Evolutionary conservation across 257 asterid genomes (phyloP), one percentile per base, ranked within the genome.

Genomic region (Avicennia marina): DNA sequence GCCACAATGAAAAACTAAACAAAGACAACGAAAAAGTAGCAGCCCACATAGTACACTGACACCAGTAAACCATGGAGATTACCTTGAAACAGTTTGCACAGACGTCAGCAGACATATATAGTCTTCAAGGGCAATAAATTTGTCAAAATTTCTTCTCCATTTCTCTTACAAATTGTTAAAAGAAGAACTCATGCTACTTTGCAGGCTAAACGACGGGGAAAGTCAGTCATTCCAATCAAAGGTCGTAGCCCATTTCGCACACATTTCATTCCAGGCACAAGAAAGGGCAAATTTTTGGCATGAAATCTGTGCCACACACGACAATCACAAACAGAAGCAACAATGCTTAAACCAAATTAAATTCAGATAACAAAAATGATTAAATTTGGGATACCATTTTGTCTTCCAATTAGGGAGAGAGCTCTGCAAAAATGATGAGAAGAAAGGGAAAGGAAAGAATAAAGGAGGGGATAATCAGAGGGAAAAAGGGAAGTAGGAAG

Each of bases 351-450:
- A 15, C 10, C 40, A 27, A 26, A 31, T 7, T 11, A 4, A 1
- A 4, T 24, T 11, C n/a, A 26, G 43, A 32, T 9, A 11, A 51
- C 63, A 16, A 16, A 26, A 6, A n/a, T n/a, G 43, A 10, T n/a
- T 42, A 11, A 12, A 17, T 19, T 26, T 41, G 17, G 34, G 15
- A 34, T 72, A 72, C 77, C 77, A 72, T 72, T 67, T 66, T 61
- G 77, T 43, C 53, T 48, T 60, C 58, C 16, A 13, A 21, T 24
- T 11, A 17, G 21, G 51, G 38, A 51, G 36, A 61, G 50, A 45
- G 12, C 55, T 57, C 72, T 65, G 74, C 64, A 47, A 54, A 58
- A 22, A 34, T 20, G 26, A 64, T 43, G 19, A 50, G 44, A 20
- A 58, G n/a, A n/a, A 42, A 19, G 25, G 22, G 7, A 24, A 43